A percentile compares a stretch with the other conserved stretches of the same genome.
Evolutionary conservation across 2,329 filamentous ascomycete genomes (phyloP).

Genomic region (Colletotrichum spinosum): DNA sequence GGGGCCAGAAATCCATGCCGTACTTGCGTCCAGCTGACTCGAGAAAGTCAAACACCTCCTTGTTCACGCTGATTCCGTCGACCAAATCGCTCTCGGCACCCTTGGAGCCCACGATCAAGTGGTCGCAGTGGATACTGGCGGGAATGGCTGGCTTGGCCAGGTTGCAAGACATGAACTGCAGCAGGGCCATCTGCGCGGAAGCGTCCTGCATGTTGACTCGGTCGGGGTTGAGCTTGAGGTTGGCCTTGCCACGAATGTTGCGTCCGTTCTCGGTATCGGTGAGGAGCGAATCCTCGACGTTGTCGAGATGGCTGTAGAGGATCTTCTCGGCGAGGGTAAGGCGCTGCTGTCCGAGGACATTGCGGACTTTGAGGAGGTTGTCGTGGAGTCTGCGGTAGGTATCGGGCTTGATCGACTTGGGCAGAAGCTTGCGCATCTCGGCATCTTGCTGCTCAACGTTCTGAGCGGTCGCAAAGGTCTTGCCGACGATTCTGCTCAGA

Average conservation of each 20-base stretch:
- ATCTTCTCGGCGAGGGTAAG: slow-evolving; percentile 98
- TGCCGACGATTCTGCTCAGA: slow-evolving; percentile 37
- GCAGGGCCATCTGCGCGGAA: slow-evolving; percentile 95
- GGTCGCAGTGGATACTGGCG: slow-evolving; percentile 98
- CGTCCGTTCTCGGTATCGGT: slow-evolving; percentile 85
- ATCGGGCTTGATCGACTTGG: slow-evolving; percentile 63
- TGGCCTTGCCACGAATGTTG: slow-evolving; percentile 86
- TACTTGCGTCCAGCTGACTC: slow-evolving; percentile 93
- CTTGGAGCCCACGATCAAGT: slow-evolving; percentile 95
- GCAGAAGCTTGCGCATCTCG: slow-evolving; percentile 43
- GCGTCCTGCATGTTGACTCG: slow-evolving; percentile 99
- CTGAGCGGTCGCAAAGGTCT: slow-evolving; percentile 37
- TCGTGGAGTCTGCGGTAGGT: slow-evolving; percentile 86
- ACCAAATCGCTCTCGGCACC: slow-evolving; percentile 89
- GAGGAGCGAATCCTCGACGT: slow-evolving; percentile 88
- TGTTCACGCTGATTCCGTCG: slow-evolving; percentile 88
- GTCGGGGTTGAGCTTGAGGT: slow-evolving; percentile 96
- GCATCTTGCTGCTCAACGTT: slow-evolving; percentile 44
- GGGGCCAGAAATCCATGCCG: slow-evolving; percentile 96
- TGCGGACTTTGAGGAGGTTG: slow-evolving; percentile 80
- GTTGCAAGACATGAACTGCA: slow-evolving; percentile 99
- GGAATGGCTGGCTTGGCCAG: slow-evolving; percentile 91
- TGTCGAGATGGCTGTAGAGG: slow-evolving; percentile 93
- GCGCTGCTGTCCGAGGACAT: slow-evolving; percentile 73
- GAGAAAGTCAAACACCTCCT: slow-evolving; percentile 97